Evolutionary conservation across 164 flowering plant genomes (phyloP).

Genomic region (Brasenia schreberi): DNA sequence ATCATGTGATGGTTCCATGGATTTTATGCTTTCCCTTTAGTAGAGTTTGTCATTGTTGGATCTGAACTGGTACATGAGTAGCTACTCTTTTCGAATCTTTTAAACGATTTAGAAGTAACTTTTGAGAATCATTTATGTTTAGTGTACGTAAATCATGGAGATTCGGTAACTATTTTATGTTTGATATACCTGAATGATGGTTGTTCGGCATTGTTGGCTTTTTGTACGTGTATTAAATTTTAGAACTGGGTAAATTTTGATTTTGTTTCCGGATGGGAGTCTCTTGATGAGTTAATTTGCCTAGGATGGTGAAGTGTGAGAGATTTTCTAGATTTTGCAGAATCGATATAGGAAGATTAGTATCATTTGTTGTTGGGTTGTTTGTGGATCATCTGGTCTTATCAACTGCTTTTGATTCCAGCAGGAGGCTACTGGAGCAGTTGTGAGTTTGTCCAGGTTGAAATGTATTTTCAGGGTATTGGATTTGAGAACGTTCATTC

Average conservation of each 20-base stretch:
- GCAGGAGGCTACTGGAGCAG: slow-evolving; percentile 38
- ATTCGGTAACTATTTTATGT: neutral
- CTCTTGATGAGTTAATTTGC: neutral
- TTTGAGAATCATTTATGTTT: too few species aligned
- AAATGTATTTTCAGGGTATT: slow-evolving; percentile 50
- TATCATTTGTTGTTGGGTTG: neutral
- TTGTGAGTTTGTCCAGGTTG: slow-evolving; percentile 44
- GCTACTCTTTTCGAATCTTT: too few species aligned
- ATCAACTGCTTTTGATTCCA: neutral
- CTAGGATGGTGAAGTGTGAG: neutral
- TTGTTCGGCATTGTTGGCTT: neutral
- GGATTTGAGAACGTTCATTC: slow-evolving; percentile 37
- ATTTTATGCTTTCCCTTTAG: neutral
- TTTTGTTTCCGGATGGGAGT: too few species aligned
- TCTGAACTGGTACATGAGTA: neutral
- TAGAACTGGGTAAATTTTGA: too few species aligned
- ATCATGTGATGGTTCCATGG: neutral
- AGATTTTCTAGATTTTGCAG: neutral
- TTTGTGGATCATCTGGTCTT: neutral
- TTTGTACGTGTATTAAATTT: neutral
- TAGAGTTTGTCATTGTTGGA: neutral
- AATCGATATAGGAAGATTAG: neutral
- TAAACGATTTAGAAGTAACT: neutral
- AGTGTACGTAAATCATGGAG: neutral
- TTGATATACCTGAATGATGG: too few species aligned